Base-by-base conservation (phyloP, 345 rosid genomes). In the Aquilaria malaccensis region DNA sequence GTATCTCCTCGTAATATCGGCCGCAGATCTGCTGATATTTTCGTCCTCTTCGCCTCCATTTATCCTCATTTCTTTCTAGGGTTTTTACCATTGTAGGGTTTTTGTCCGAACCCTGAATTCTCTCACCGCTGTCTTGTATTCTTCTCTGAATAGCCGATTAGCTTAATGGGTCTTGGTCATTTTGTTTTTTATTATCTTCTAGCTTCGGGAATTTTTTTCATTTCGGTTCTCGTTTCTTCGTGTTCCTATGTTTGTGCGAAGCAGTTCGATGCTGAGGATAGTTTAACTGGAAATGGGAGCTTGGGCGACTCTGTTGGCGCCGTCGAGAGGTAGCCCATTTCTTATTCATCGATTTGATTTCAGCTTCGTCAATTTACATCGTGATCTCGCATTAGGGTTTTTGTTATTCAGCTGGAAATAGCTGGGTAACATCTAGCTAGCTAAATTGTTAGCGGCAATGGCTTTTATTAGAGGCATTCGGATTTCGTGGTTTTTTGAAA, bases 221-320 rank as follows among this genome's bases (percentile, higher is more conserved):
- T 37, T 5, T 37, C 5, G 14, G 48, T 45, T 37, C 45, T 71
- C 32, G 58, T 58, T 32, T 52, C 53, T 60, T 65, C 33, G 7
- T 49, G 13, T 41, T 59, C 69, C 30, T 32, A 29, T 60, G 60
- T 70, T 10, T 6, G 29, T 41, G 52, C 4, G 12, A 59, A 58
- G 61, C 78, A 92, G 89, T 75, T 78, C 43, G 73, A 70, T 47
- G 73, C 72, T 56, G 89, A 79, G 12, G 90, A 79, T 63, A 79
- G 81, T 77, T 71, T 76, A 53, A 75, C 71, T 50, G 85, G 73
- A 72, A 86, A 85, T 73, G 84, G 69, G 46, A 88, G 89, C 79
- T 78, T 86, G 69, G 84, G 76, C 52, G 81, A 86, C 72, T 86
- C 84, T 52, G 52, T 72, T 52, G 89, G 86, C 64, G 79, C 76